phyloP scores from a whole-genome alignment of 169 alveolate species.

The Cryptosporidium xiaoi region DNA sequence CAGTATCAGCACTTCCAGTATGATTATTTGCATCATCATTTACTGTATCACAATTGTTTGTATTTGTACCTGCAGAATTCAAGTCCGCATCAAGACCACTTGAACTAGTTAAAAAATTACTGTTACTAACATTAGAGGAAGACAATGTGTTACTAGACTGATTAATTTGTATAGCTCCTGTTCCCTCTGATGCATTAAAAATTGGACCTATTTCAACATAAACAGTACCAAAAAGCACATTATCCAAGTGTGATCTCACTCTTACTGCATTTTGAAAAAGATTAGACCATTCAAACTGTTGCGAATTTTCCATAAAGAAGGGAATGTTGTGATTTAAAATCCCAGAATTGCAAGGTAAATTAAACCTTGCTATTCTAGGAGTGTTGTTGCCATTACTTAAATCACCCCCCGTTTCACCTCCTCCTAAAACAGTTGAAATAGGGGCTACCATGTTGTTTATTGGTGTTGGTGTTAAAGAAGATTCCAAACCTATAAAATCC shows the following conservation, averaged over 20 bases:
- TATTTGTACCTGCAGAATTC: background rate
- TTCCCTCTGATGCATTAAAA: background rate
- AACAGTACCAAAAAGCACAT: conserved; percentile 60
- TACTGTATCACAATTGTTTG: background rate
- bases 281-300: background rate
- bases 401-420: conserved; percentile 5
- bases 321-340: background rate
- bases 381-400: background rate
- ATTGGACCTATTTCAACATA: conserved; percentile 52
- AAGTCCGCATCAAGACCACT: too few species aligned
- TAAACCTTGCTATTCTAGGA: background rate
- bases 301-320: background rate
- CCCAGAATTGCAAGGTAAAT: background rate
- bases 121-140: too few species aligned
- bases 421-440: too few species aligned
- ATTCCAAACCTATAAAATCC: too few species aligned
- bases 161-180: background rate
- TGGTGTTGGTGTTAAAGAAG: too few species aligned
- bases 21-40: background rate
- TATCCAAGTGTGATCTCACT: conserved; percentile 50
- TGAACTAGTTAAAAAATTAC: too few species aligned
- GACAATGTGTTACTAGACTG: background rate
- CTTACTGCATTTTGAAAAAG: conserved; percentile 7
- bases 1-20: background rate
- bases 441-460: too few species aligned